Base-by-base conservation (phyloP, 805 yeast species). In the Candida railenensis region DNA sequence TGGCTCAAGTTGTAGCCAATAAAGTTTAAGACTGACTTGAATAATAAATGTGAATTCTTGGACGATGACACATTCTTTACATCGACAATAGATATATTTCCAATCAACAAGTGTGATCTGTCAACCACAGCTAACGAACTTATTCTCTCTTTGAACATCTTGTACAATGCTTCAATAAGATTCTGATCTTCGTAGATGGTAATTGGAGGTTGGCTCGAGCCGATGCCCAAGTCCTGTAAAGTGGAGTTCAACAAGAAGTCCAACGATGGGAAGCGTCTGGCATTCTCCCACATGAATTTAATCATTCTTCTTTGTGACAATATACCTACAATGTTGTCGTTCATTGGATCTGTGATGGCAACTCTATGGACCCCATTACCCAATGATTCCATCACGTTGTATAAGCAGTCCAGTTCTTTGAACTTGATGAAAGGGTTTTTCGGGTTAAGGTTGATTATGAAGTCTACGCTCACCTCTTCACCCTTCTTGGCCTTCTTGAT, bases 321-420 rank as follows among this genome's bases (percentile, higher is more conserved):
- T 11, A 92, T 81, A 48, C 98, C 98, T 2, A 86, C 81, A 42
- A 91, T 82, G 49, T 75, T 74, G 42, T 72, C 66, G 41, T 72
- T 76, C 2, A 48, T 47, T 19, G 63, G 63, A 59, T 81, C 73
- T 19, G 85, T 77, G 46, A 91, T 87, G 9, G 97, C 96, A 18
- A 92, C 81, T 61, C 99, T 77, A 68, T 94, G 99, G 2, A 91
- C 96, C 18, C 99, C 99, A 34, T 87, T 81, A n/a, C 97, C 98
- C 50, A 92, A 73, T 11, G 87, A 82, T 63, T 89, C 95, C 56
- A 88, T 87, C 2, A 89, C 97, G 3, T 81, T 77, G 37, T 84
- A 75, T 44, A 92, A 70, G 18, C 83, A 79, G 46, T 85, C 90
- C 19, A 67, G 54, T 56, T 88, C 90, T 38, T 82, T 78, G 48